Evolutionary conservation across 1,139 yeast genomes (phyloP).

Genomic region (Diutina sp.): DNA sequence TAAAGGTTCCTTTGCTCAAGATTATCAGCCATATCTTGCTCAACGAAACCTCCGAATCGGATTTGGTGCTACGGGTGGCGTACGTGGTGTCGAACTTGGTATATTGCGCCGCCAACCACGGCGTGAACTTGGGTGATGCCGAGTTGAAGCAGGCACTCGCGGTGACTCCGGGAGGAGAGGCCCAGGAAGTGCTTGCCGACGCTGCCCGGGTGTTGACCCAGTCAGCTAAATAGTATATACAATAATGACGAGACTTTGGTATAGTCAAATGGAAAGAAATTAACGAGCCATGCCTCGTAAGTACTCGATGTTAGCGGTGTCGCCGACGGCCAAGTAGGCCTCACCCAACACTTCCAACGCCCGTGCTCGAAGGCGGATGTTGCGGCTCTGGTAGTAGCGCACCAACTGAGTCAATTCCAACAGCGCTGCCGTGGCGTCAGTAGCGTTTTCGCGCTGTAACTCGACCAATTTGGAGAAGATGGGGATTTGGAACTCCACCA

Average conservation of each 20-base stretch:
- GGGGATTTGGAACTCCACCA: background rate
- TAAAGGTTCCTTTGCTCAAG: slow-evolving; percentile 14
- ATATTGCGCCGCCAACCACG: slow-evolving; percentile 11
- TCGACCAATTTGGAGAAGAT: background rate
- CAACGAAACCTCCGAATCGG: slow-evolving; percentile 14
- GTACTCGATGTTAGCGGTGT: background rate
- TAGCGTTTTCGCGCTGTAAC: background rate
- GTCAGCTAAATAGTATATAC: background rate
- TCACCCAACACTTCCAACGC: background rate
- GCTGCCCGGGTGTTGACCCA: background rate
- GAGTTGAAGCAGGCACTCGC: background rate
- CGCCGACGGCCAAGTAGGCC: background rate
- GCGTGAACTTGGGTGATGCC: background rate
- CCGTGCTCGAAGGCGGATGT: background rate
- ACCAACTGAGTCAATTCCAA: background rate
- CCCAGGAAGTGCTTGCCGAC: background rate
- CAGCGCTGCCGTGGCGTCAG: background rate
- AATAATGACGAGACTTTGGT: background rate
- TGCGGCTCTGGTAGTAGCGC: background rate
- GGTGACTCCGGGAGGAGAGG: background rate
- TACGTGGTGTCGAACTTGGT: slow-evolving; percentile 20
- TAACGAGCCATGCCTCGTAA: background rate
- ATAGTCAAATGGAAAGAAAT: background rate
- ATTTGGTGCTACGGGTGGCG: slow-evolving; percentile 8
- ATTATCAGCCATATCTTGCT: slow-evolving; percentile 14